Evolutionary conservation across 2,329 filamentous ascomycete species (phyloP).

Genomic region (Calonectria leucothoes): DNA sequence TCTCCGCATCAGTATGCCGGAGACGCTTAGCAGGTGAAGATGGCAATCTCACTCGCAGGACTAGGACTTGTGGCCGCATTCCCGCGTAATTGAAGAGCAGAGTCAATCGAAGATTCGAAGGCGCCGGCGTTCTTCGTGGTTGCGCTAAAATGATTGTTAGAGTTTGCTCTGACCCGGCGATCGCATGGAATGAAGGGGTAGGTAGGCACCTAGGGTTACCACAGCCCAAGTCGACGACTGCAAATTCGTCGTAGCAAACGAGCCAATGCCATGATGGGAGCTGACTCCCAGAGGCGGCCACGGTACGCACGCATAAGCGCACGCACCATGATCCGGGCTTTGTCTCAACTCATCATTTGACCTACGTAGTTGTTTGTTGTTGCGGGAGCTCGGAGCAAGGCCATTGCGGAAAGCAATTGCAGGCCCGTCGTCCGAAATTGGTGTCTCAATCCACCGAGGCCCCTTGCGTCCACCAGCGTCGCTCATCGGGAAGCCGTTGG

Average conservation of each 20-base stretch:
- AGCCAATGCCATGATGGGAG: background rate
- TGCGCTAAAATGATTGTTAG: conserved; percentile 21
- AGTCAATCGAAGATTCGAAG: background rate
- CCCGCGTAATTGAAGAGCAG: background rate
- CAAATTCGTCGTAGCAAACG: background rate
- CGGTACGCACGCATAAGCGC: conserved; percentile 2
- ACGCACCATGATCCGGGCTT: background rate
- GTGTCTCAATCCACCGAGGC: conserved; percentile 19
- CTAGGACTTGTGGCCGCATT: background rate
- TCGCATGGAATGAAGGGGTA: conserved; percentile 20
- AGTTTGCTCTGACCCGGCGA: conserved; percentile 9
- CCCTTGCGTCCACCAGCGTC: conserved; percentile 15
- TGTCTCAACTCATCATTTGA: conserved; percentile 19
- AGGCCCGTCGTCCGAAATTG: conserved; percentile 22
- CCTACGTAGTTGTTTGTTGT: background rate
- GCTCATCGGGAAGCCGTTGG: conserved; percentile 11
- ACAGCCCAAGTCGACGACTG: background rate
- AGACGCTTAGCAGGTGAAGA: background rate
- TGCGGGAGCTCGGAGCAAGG: background rate
- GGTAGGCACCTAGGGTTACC: background rate
- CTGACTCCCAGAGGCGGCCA: conserved; percentile 2
- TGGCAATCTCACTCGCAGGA: conserved; percentile 14
- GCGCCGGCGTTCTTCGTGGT: conserved; percentile 17
- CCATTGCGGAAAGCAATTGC: conserved; percentile 10
- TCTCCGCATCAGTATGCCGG: conserved; percentile 1